These are phyloP conservation scores for Sphagnum tenellum DNA, from an alignment of 225 moss, liverwort and hornwort genomes.

Conservation along the genomic window DNA sequence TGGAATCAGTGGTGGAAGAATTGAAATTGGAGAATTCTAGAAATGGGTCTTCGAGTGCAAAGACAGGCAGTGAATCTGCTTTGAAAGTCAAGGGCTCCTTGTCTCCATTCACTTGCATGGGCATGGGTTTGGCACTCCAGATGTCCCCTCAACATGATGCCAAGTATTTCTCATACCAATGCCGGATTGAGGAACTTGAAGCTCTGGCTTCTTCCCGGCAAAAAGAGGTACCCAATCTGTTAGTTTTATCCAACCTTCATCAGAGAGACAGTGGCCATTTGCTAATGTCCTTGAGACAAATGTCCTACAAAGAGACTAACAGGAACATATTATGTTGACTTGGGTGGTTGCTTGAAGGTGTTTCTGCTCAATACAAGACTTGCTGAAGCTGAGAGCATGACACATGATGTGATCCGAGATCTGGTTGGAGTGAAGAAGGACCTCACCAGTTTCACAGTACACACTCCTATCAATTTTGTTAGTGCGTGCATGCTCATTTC, in stretches of 20 bases:
- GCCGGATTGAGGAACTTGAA: slow-evolving; percentile 74
- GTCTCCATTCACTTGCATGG: slow-evolving; percentile 49
- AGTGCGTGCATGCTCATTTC: background rate
- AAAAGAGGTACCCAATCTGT: slow-evolving; percentile 47
- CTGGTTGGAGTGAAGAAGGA: slow-evolving; percentile 92
- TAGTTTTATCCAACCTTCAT: too few species aligned
- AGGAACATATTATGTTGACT: too few species aligned
- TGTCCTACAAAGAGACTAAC: too few species aligned
- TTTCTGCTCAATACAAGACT: slow-evolving; percentile 78
- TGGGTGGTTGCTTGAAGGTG: slow-evolving; percentile 24
- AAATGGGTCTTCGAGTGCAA: slow-evolving; percentile 10
- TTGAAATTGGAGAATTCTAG: slow-evolving; percentile 24
- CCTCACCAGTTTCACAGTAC: slow-evolving; percentile 82
- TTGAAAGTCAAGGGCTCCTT: slow-evolving; percentile 23
- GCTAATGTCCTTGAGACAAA: too few species aligned
- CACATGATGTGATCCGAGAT: slow-evolving; percentile 95
- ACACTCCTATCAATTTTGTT: background rate
- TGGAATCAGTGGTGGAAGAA: slow-evolving; percentile 46
- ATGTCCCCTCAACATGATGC: slow-evolving; percentile 35
- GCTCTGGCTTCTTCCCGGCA: slow-evolving; percentile 65
- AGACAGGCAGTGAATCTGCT: slow-evolving; percentile 19
- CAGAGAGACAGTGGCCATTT: too few species aligned
- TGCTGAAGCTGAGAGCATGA: slow-evolving; percentile 99
- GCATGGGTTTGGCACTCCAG: slow-evolving; percentile 40
- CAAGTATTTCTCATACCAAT: slow-evolving; percentile 35